These are phyloP conservation scores for Eutrema heterophyllum DNA, from an alignment of 345 rosid species.

Conservation along the genomic window DNA sequence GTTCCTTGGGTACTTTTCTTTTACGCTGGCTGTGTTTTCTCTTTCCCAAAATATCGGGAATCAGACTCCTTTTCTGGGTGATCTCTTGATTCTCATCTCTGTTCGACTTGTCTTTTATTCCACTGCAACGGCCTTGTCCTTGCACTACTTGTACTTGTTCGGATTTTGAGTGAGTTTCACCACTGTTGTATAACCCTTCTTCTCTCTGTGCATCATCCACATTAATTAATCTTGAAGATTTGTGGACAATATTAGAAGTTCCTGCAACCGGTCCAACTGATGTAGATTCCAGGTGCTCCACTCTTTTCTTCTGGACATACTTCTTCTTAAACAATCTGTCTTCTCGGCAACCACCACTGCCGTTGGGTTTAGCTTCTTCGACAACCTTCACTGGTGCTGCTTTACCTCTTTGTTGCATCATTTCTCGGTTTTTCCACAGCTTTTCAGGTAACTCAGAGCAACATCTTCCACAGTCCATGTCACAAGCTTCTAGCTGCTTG, in stretches of 20 bases:
- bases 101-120: too few species aligned
- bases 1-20: not conserved
- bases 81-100: too few species aligned
- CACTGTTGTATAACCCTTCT: too few species aligned
- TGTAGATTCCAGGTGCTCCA: not conserved
- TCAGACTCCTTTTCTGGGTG: not conserved
- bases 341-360: not conserved
- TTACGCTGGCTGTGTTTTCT: not conserved
- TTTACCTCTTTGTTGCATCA: too few species aligned
- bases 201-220: too few species aligned
- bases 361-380: not conserved
- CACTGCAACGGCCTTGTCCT: too few species aligned
- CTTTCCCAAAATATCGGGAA: not conserved
- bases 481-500: too few species aligned
- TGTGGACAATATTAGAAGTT: not conserved
- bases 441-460: too few species aligned
- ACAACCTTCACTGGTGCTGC: not conserved
- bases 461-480: not conserved
- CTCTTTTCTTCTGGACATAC: not conserved
- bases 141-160: too few species aligned
- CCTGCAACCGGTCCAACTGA: not conserved
- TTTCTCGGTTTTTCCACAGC: too few species aligned
- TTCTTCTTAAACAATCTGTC: not conserved
- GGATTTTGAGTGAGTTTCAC: too few species aligned
- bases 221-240: too few species aligned